A percentile compares a stretch with the other conserved stretches of the same genome.
phyloP scores from a whole-genome alignment of 2,329 filamentous ascomycete species.

The Aotearoamyces nothofagi region DNA sequence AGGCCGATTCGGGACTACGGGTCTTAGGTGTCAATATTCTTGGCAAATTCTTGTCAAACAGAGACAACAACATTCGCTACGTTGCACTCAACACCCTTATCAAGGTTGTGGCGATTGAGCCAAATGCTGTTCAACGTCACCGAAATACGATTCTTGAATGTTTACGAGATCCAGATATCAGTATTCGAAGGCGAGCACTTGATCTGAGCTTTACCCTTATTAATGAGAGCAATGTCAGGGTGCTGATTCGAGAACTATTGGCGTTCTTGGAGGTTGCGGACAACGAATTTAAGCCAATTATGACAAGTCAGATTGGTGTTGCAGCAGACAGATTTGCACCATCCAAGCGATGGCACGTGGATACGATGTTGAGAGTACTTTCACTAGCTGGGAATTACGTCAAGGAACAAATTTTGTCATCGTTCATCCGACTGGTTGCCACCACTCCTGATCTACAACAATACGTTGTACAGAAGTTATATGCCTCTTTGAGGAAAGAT shows the following conservation, averaged over 20 bases:
- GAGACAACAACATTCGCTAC: constrained; percentile 98
- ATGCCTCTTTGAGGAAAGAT: constrained; percentile 79
- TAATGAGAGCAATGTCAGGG: constrained; percentile 89
- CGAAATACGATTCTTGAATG: constrained; percentile 96
- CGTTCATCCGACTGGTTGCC: constrained; percentile 88
- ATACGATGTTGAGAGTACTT: constrained; percentile 89
- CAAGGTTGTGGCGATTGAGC: constrained; percentile 95
- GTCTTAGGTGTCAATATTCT: constrained; percentile 96
- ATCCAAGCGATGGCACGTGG: constrained; percentile 96
- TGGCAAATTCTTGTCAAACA: constrained; percentile 95
- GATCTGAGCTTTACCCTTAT: constrained; percentile 97
- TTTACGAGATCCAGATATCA: constrained; percentile 91
- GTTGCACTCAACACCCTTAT: constrained; percentile 94
- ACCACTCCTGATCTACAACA: constrained; percentile 91
- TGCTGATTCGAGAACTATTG: constrained; percentile 81
- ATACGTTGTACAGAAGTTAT: constrained; percentile 92
- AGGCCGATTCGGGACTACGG: constrained; percentile 86
- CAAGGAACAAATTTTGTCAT: constrained; percentile 94
- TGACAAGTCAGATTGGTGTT: constrained; percentile 96
- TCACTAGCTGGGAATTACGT: constrained; percentile 93
- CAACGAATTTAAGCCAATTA: constrained; percentile 95
- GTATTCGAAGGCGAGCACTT: constrained; percentile 85
- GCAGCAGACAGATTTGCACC: constrained; percentile 92
- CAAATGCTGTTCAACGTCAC: constrained; percentile 92
- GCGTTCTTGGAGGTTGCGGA: constrained; percentile 95